Base-by-base conservation (phyloP, 2,329 filamentous ascomycete genomes). In the Neurospora crassa region DNA sequence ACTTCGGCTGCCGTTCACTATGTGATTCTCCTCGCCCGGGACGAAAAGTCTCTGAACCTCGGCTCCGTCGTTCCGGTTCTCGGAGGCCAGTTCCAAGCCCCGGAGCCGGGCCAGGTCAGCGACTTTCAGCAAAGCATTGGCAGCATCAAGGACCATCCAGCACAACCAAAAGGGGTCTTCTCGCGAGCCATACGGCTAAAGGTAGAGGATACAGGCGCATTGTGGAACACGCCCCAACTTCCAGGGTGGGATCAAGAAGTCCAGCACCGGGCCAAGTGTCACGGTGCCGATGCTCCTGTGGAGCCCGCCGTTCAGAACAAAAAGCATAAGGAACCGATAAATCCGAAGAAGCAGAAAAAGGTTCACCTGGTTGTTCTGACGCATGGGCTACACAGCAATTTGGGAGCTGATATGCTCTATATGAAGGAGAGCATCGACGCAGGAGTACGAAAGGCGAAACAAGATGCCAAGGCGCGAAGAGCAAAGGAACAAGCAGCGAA, bases 391-490 rank as follows among this genome's bases (percentile, higher is more conserved):
- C 96, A 99, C 80, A 97, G 95, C 81, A 99, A 99, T 79, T 85
- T 97, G 14, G 93, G 96, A 5, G 92, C 94, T 29, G 96, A 99
- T 79, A 97, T 99, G 96, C 84, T 99, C 24, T 99, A 92, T 79
- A 83, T 99, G 79, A 99, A 99, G 79, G 96, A 99, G 81, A 97
- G 93, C 80, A 98, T 99, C 73, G 96, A 99, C 82, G 89, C 90
- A 40, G 90, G 92, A 2, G 91, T 91, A 4, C 90, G 85, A 76
- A 89, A 95, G 78, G 91, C 92, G 40, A 90, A 90, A 76, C 83
- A 89, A 68, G 90, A 92, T 79, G 88, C 90, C 45, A 90, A 86
- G 78, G 85, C 83, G 68, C 85, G 91, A 71, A 88, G 85, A 75
- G 84, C 83, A 71, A 84, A 81, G 75, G 83, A 87, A 77, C 80